phyloP scores from a whole-genome alignment of 495 filamentous ascomycete genomes.

The Tuber borchii region DNA sequence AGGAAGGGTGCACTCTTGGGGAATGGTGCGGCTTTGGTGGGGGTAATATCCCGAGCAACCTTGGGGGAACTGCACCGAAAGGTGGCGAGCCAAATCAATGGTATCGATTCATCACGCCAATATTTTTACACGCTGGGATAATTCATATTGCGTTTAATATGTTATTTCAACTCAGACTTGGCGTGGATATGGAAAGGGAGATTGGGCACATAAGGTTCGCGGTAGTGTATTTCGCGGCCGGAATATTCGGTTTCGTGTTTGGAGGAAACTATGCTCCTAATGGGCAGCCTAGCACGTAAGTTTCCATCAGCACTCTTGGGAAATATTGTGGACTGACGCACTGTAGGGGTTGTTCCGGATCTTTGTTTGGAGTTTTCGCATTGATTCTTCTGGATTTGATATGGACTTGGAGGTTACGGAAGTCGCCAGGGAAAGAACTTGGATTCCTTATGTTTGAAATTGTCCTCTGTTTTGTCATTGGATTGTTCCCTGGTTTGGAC shows the following conservation, averaged over 20 bases:
- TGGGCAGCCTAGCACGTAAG: slow-evolving; percentile 63
- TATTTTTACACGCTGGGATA: slow-evolving; percentile 88
- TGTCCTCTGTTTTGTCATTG: slow-evolving; percentile 81
- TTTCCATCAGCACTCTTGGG: not conserved
- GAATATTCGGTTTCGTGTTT: slow-evolving; percentile 94
- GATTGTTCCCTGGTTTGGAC: slow-evolving; percentile 85
- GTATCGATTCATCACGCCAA: slow-evolving; percentile 92
- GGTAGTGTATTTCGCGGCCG: slow-evolving; percentile 79
- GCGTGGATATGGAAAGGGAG: slow-evolving; percentile 78
- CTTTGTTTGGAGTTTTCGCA: slow-evolving; percentile 84
- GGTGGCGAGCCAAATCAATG: slow-evolving; percentile 74
- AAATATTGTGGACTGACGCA: slow-evolving; percentile 14
- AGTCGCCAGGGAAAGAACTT: slow-evolving; percentile 68
- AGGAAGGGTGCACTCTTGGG: slow-evolving; percentile 61
- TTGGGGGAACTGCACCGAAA: slow-evolving; percentile 49
- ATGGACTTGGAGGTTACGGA: slow-evolving; percentile 78
- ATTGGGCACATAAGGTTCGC: slow-evolving; percentile 81
- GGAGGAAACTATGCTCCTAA: slow-evolving; percentile 85
- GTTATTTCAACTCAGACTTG: slow-evolving; percentile 78
- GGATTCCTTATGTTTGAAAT: slow-evolving; percentile 78
- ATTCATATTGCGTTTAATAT: slow-evolving; percentile 95
- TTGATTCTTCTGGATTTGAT: slow-evolving; percentile 80
- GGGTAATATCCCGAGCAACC: slow-evolving; percentile 17
- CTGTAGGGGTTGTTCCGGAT: slow-evolving; percentile 69
- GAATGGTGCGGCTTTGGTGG: slow-evolving; percentile 76